phyloP scores from a whole-genome alignment of 1,284 basidiomycete genomes.

The Rhodofomes roseus region DNA sequence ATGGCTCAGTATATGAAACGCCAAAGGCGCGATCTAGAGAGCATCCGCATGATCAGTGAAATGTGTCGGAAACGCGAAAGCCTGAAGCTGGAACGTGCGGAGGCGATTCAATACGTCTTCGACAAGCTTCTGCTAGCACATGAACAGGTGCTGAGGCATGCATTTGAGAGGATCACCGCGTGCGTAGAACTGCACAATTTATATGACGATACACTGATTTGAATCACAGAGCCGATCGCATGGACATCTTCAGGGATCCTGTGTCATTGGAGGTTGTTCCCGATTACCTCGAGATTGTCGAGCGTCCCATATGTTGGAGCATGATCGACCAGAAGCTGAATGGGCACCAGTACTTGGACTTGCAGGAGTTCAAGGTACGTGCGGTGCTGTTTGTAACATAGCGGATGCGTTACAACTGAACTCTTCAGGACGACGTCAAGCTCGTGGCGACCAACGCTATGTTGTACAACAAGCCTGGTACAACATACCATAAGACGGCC shows the following conservation, averaged over 20 bases:
- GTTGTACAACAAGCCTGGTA: constrained; percentile 79
- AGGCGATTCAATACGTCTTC: constrained; percentile 69
- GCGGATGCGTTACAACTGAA: not conserved
- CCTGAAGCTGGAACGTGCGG: constrained; percentile 75
- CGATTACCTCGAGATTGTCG: constrained; percentile 89
- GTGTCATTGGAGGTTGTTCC: constrained; percentile 82
- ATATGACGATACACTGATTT: not conserved
- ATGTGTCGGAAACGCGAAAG: constrained; percentile 80
- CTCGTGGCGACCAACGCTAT: constrained; percentile 88
- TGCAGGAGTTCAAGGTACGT: constrained; percentile 72
- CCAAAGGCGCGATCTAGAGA: constrained; percentile 78
- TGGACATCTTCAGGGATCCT: constrained; percentile 75
- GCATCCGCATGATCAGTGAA: constrained; percentile 69
- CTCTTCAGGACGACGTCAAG: constrained; percentile 67
- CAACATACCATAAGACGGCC: constrained; percentile 73
- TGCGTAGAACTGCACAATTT: constrained; percentile 33
- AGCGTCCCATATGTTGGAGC: constrained; percentile 88
- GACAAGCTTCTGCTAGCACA: constrained; percentile 66
- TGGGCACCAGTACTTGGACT: constrained; percentile 72
- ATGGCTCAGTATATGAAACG: constrained; percentile 59
- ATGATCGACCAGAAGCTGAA: constrained; percentile 80
- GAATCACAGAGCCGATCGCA: constrained; percentile 62
- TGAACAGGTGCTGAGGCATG: constrained; percentile 54
- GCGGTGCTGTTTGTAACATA: not conserved
- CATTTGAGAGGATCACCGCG: constrained; percentile 71